Evolutionary conservation across 768 basidiomycete genomes (phyloP), one percentile per base, ranked within the genome.

Genomic region (Trichaptum fuscoviolaceum): DNA sequence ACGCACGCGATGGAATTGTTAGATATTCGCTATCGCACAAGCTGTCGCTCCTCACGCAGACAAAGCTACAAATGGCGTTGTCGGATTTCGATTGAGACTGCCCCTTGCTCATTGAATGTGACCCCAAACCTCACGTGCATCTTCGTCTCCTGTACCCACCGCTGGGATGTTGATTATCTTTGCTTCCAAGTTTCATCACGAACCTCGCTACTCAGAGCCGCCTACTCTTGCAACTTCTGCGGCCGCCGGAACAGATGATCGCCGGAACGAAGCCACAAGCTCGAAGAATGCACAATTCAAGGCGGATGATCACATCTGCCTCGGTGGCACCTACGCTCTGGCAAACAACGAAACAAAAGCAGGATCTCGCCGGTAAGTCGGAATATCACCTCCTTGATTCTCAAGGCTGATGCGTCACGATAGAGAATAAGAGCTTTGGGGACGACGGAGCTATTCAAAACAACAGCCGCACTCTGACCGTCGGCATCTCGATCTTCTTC

Each of bases 1-100:
- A 93, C 87, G 52, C 93, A 95, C 71, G 90, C 89, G 0, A 81
- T 77, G 36, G 93, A 94, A 76, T 81, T 95, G 36, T 83, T 83
- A 20, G 81, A 78, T 69, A 86, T 92, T n/a, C 63, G 76, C 77
- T 62, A 73, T 81, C 15, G 73, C 74, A 52, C 42, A 52, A 12
- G 20, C 42, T 58, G 30, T 27, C 35, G 17, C 36, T 58, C 35
- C 66, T 63, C 42, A 52, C 15, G 5, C 42, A 12, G 42, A 4
- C 42, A 52, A 52, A 0, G 69, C 73, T 25, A 69, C 27, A 67
- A n/a, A n/a, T n/a, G n/a, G n/a, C n/a, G n/a, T n/a, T n/a, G n/a
- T n/a, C n/a, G n/a, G n/a, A n/a, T 52, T 52, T 12, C 15, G 42
- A 52, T 52, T 52, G 42, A 12, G 42, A 52, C 42, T 52, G 42